These are phyloP conservation scores for Quercus lobata DNA, from an alignment of 331 rosid species.

Conservation along the genomic window DNA sequence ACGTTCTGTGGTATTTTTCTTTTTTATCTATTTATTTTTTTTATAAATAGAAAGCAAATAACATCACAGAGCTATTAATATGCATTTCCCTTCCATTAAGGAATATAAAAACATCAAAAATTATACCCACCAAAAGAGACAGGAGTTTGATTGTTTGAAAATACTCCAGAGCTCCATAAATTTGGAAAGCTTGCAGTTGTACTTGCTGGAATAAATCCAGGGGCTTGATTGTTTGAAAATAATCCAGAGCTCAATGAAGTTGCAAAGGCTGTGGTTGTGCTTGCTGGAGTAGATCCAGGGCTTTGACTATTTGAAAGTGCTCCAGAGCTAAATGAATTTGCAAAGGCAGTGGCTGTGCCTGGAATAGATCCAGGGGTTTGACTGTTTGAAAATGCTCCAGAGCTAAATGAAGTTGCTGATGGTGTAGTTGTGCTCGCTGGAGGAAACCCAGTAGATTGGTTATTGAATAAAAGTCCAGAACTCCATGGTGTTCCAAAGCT, in stretches of 20 bases:
- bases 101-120: background rate
- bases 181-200: conserved; percentile 29
- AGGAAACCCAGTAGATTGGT: conserved; percentile 32
- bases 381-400: background rate
- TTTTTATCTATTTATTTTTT: background rate
- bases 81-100: background rate
- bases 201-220: background rate
- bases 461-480: conserved; percentile 47
- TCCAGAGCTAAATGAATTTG: conserved; percentile 39
- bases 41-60: background rate
- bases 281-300: conserved; percentile 15
- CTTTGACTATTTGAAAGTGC: conserved; percentile 47
- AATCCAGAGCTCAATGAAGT: background rate
- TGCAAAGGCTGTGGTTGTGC: background rate
- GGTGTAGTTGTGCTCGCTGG: background rate
- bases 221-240: background rate
- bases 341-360: conserved; percentile 25
- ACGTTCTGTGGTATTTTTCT: too few relatives aligned
- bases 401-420: background rate
- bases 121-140: conserved; percentile 52
- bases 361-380: background rate
- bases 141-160: conserved; percentile 6
- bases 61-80: conserved; percentile 2
- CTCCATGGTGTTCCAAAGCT: conserved; percentile 34
- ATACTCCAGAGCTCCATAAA: conserved; percentile 14